These are phyloP conservation scores for Phytophthora nicotianae DNA, from an alignment of 352 stramenopile genomes.

Conservation along the genomic window DNA sequence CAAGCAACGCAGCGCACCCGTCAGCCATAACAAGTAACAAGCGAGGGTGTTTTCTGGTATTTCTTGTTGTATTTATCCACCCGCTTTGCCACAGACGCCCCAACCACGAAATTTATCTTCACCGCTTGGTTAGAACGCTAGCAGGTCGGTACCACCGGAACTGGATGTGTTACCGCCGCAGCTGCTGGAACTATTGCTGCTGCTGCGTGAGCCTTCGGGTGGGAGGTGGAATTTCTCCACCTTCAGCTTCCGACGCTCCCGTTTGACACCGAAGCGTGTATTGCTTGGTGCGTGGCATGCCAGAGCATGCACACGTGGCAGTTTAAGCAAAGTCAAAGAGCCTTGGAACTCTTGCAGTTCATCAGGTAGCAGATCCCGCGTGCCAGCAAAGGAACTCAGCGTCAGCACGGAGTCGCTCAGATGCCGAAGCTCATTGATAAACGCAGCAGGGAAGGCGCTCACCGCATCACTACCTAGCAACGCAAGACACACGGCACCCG, in stretches of 20 bases:
- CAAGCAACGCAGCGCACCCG: too few relatives aligned
- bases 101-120: too few relatives aligned
- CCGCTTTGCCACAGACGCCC: too few relatives aligned
- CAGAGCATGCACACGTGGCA: conserved; percentile 63
- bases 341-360: conserved; percentile 72
- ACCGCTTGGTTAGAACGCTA: neutral
- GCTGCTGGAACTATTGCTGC: conserved; percentile 7
- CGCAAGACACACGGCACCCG: conserved; percentile 37
- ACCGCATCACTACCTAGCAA: conserved; percentile 30
- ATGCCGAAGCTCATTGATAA: conserved; percentile 57
- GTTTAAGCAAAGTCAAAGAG: conserved; percentile 57
- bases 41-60: too few relatives aligned
- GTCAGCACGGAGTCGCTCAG: conserved; percentile 65
- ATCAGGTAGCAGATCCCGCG: conserved; percentile 55
- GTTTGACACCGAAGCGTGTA: conserved; percentile 65
- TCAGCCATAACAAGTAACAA: too few relatives aligned
- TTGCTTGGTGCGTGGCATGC: conserved; percentile 60
- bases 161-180: conserved; percentile 7
- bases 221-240: conserved; percentile 82
- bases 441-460: conserved; percentile 32
- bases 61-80: too few relatives aligned
- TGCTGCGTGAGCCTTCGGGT: conserved; percentile 62
- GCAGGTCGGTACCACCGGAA: neutral
- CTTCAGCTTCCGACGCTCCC: conserved; percentile 72
- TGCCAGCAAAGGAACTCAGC: conserved; percentile 60